Conservation (phyloP, 306 rosid species). For the Sicyos baderoa region DNA sequence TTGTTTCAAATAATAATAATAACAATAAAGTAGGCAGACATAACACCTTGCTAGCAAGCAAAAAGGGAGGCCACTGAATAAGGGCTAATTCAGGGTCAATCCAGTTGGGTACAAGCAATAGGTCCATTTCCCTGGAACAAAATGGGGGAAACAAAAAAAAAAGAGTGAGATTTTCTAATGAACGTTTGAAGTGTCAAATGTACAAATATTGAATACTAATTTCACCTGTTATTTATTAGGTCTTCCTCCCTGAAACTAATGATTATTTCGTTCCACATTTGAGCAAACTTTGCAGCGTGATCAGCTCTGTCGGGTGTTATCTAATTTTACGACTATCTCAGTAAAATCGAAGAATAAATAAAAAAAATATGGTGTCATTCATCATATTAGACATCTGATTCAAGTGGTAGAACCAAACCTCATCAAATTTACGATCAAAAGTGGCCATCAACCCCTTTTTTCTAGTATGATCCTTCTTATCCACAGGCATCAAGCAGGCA, state of each 20-base stretch:
- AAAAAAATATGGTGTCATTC: constrained; percentile 10
- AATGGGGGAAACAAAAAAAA: not conserved
- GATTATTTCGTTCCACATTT: constrained; percentile 84
- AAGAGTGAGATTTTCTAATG: not conserved
- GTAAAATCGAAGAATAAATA: not conserved
- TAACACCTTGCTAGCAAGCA: constrained; percentile 94
- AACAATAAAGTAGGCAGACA: constrained; percentile 16
- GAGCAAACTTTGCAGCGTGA: constrained; percentile 81
- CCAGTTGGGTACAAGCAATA: constrained; percentile 81
- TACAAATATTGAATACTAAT: constrained; percentile 8
- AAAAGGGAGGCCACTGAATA: constrained; percentile 96
- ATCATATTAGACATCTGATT: too few relatives aligned
- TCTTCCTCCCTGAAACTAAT: constrained; percentile 91
- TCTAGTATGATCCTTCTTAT: too few relatives aligned
- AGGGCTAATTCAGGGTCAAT: constrained; percentile 65
- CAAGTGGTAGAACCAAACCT: too few relatives aligned
- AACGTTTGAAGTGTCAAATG: constrained; percentile 16
- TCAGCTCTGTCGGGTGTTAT: constrained; percentile 46
- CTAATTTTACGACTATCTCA: constrained; percentile 35
- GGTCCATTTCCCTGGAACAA: constrained; percentile 80
- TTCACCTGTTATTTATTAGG: constrained; percentile 69
- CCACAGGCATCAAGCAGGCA: too few relatives aligned
- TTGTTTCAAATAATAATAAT: too few relatives aligned
- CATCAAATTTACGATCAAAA: too few relatives aligned
- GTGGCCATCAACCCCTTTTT: too few relatives aligned